Evolutionary conservation across 1,284 basidiomycete species (phyloP).

Genomic region (Pseudozyma pruni): DNA sequence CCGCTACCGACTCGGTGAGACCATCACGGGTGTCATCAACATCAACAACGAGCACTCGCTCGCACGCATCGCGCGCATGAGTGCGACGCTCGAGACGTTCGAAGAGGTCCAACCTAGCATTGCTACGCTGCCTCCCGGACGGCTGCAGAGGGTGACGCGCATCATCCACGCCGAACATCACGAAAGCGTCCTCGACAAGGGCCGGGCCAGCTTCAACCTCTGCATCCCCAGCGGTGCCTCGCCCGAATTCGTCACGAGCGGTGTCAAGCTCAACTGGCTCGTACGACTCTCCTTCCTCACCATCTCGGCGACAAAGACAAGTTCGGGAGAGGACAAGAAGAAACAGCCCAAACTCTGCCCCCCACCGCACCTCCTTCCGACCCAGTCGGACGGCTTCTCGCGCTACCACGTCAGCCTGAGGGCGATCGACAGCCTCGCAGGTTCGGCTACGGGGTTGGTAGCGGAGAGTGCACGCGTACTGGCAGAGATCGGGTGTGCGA

Average conservation of each 20-base stretch:
- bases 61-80: constrained; percentile 57
- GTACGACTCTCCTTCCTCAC: constrained; percentile 61
- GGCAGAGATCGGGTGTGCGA: constrained; percentile 7
- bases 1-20: constrained; percentile 64
- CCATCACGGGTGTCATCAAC: constrained; percentile 58
- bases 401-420: constrained; percentile 54
- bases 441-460: constrained; percentile 9
- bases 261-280: constrained; percentile 60
- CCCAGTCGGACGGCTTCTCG: constrained; percentile 52
- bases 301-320: constrained; percentile 14
- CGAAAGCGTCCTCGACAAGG: constrained; percentile 58
- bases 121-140: constrained; percentile 47
- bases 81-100: constrained; percentile 61
- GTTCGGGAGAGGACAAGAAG: background rate
- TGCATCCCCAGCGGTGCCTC: constrained; percentile 60
- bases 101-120: constrained; percentile 61
- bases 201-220: constrained; percentile 50
- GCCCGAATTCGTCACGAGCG: constrained; percentile 63
- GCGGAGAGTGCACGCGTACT: constrained; percentile 2
- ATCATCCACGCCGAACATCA: constrained; percentile 61
- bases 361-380: constrained; percentile 51
- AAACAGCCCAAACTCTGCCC: constrained; percentile 17
- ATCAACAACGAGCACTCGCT: constrained; percentile 51
- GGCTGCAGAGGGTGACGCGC: constrained; percentile 48
- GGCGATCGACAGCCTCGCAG: constrained; percentile 43